Conservation (phyloP, 2,329 filamentous ascomycete species). For the Penicillium sp. region DNA sequence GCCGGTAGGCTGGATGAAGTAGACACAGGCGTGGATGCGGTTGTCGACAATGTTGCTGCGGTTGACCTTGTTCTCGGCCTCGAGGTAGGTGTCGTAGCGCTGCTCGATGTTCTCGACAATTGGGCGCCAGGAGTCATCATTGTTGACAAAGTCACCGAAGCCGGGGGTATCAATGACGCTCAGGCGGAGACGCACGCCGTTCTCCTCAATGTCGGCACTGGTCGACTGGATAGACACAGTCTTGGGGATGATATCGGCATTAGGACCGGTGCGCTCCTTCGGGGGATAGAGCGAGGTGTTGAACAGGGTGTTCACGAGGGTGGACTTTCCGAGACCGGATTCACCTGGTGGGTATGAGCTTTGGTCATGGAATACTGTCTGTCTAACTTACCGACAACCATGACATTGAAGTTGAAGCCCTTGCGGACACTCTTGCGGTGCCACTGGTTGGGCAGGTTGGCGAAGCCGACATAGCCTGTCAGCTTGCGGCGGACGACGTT, state of each 20-base stretch:
- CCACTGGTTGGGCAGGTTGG: conserved; percentile 98
- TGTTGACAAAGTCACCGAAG: conserved; percentile 99
- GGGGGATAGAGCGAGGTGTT: conserved; percentile 98
- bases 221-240: conserved; percentile 91
- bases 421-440: conserved; percentile 99
- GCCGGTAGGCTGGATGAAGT: conserved; percentile 98
- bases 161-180: conserved; percentile 97
- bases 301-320: conserved; percentile 97
- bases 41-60: conserved; percentile 99
- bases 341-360: conserved; percentile 58
- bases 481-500: conserved; percentile 98
- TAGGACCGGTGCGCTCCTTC: conserved; percentile 95
- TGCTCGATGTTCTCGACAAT: conserved; percentile 99
- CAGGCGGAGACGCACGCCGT: conserved; percentile 86
- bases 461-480: conserved; percentile 96
- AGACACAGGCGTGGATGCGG: conserved; percentile 95
- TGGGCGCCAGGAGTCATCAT: conserved; percentile 97
- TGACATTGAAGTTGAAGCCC: conserved; percentile 99
- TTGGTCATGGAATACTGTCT: neutral
- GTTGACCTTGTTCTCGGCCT: conserved; percentile 99
- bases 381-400: conserved; percentile 88
- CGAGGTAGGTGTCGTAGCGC: conserved; percentile 94
- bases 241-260: conserved; percentile 96
- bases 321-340: conserved; percentile 98
- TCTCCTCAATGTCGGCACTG: conserved; percentile 95